Evolutionary conservation across 192 early-diverging fungal genomes (phyloP).

Genomic region (Coemansia sp.): DNA sequence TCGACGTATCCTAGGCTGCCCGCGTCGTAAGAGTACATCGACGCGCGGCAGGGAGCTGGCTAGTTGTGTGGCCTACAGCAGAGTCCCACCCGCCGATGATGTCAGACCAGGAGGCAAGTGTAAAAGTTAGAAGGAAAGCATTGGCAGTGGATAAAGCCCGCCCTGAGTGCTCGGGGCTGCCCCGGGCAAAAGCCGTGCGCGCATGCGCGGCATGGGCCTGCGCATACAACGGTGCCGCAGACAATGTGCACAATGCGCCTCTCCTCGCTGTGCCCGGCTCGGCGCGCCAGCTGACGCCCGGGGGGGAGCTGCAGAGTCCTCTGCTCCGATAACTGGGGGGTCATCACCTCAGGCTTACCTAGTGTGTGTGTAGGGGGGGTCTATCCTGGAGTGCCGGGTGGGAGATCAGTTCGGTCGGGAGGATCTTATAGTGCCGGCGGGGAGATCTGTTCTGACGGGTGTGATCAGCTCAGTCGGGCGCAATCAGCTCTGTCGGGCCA

Average conservation of each 20-base stretch:
- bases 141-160: neutral
- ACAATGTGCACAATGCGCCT: slow-evolving; percentile 1
- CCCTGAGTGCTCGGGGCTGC: neutral
- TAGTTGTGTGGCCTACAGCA: neutral
- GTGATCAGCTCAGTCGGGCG: neutral
- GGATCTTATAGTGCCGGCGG: no score
- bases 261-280: no score
- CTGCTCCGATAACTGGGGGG: neutral
- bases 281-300: no score
- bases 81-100: neutral
- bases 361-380: no score
- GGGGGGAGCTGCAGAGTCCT: neutral
- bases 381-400: no score
- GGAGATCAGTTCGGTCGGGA: no score
- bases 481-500: neutral
- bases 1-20: slow-evolving; percentile 29
- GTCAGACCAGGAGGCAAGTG: neutral
- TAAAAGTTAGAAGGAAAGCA: neutral
- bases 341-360: no score
- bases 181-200: neutral
- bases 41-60: neutral
- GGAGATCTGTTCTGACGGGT: no score
- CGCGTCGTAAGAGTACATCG: slow-evolving; percentile 44
- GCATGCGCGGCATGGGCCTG: neutral
- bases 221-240: neutral